Percentiles rank a stretch among this genome's conserved stretches.
Conservation (phyloP, 306 rosid species). For the Quercus ilex region DNA sequence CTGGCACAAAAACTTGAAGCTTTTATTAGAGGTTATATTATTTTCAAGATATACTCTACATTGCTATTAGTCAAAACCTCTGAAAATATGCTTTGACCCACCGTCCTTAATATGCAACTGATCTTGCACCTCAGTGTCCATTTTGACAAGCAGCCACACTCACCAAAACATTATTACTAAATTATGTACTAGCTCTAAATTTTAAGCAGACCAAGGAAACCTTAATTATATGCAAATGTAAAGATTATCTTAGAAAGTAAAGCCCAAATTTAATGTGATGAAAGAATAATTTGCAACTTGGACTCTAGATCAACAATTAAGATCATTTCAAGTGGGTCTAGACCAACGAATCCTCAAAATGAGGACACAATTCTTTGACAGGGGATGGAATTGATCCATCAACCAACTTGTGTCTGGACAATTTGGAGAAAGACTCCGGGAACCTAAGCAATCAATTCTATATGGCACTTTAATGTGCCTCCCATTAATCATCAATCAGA, state of each 20-base stretch:
- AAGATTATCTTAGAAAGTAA: neutral
- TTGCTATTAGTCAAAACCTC: neutral
- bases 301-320: neutral
- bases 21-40: neutral
- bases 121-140: neutral
- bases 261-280: neutral
- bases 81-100: neutral
- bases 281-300: neutral
- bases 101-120: neutral
- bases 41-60: neutral
- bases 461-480: neutral
- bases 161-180: neutral
- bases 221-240: neutral
- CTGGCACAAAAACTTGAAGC: neutral
- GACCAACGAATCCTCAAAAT: neutral
- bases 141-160: neutral
- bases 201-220: neutral
- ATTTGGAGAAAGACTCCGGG: neutral
- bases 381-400: neutral
- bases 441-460: neutral
- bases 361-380: neutral
- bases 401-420: neutral
- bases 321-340: neutral
- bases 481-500: neutral
- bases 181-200: neutral